phyloP scores from a whole-genome alignment of 2,329 filamentous ascomycete genomes.

The Fusarium graminum region DNA sequence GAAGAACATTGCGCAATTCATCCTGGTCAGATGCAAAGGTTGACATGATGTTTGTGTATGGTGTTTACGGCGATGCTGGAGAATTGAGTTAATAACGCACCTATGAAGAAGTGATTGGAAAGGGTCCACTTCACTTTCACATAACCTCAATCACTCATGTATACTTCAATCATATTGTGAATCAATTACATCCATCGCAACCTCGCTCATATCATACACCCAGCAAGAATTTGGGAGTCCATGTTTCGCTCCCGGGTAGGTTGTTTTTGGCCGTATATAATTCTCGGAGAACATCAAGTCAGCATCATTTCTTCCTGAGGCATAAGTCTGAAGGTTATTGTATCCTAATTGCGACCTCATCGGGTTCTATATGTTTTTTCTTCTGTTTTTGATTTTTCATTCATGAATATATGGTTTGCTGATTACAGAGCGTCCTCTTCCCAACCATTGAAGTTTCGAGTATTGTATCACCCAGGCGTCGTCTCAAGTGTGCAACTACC shows the following conservation, averaged over 20 bases:
- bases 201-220: neutral
- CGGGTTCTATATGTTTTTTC: too few species aligned
- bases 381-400: too few species aligned
- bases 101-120: slow-evolving; percentile 1
- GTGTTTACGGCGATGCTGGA: neutral
- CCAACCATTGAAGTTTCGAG: too few species aligned
- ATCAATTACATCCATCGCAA: neutral
- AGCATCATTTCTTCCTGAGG: neutral
- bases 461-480: too few species aligned
- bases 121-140: neutral
- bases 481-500: neutral
- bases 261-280: neutral
- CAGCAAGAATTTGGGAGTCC: too few species aligned
- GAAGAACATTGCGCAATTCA: neutral
- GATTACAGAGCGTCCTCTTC: too few species aligned
- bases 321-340: too few species aligned
- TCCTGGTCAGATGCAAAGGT: rapidly evolving
- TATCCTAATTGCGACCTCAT: too few species aligned
- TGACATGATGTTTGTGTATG: neutral
- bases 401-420: too few species aligned
- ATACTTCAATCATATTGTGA: neutral
- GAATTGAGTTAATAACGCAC: neutral
- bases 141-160: neutral
- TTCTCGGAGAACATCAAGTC: neutral
- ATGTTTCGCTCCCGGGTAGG: neutral